Evolutionary conservation across 306 rosid species (phyloP).

Genomic region (Vigna mungo): DNA sequence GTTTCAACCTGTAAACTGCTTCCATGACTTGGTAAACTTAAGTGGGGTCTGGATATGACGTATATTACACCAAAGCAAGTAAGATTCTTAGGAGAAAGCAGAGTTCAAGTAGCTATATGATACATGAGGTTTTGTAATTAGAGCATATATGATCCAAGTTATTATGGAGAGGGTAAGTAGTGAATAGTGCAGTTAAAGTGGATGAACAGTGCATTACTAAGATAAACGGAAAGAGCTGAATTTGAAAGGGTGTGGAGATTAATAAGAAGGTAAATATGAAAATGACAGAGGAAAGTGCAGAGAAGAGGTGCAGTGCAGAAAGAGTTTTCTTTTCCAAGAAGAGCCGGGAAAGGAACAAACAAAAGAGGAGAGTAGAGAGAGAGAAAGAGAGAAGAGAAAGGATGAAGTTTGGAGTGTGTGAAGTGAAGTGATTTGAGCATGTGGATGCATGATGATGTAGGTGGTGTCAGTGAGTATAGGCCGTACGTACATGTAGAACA

Average conservation of each 20-base stretch:
- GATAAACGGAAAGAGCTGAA: too few relatives aligned
- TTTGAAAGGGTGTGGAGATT: too few relatives aligned
- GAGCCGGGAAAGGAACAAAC: constrained; percentile 32
- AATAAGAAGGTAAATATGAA: neutral
- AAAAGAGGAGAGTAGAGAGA: neutral
- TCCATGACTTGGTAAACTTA: constrained; percentile 21
- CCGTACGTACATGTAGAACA: neutral
- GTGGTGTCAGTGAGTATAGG: constrained; percentile 14
- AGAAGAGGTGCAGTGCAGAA: neutral
- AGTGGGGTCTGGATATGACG: neutral
- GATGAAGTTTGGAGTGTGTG: neutral
- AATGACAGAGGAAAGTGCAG: constrained; percentile 1
- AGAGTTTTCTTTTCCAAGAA: constrained; percentile 22
- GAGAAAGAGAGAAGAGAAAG: neutral
- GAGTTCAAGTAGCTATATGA: neutral
- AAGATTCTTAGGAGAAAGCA: neutral
- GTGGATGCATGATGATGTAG: neutral
- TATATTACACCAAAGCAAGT: neutral
- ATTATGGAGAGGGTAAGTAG: too few relatives aligned
- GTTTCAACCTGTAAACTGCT: constrained; percentile 22
- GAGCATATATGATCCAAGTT: neutral
- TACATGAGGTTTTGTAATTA: neutral
- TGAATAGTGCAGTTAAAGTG: too few relatives aligned
- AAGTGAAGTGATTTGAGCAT: constrained; percentile 9
- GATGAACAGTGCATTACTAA: too few relatives aligned